Conservation (phyloP, 495 filamentous ascomycete genomes). For the Halenospora varia region DNA sequence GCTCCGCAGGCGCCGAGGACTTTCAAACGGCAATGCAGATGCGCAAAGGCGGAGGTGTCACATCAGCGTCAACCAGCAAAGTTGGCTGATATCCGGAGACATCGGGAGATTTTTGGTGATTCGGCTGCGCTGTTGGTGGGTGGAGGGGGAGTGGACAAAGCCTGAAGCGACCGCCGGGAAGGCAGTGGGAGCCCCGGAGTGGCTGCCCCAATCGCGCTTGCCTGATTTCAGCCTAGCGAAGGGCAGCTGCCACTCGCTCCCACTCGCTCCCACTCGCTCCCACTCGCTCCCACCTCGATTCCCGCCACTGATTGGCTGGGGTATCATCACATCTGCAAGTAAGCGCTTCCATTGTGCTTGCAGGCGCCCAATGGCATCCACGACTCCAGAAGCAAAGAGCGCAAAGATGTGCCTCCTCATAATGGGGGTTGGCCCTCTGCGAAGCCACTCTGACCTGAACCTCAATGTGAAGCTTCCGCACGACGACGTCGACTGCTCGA, state of each 20-base stretch:
- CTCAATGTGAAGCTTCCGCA: conserved; percentile 20
- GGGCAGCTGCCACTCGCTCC: background rate
- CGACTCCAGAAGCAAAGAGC: background rate
- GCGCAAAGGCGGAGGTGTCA: background rate
- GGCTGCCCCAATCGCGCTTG: background rate
- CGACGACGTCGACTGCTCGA: conserved; percentile 12
- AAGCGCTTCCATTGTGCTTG: background rate
- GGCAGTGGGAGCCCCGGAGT: no score
- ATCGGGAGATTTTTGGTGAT: background rate
- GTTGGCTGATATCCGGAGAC: background rate
- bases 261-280: no score
- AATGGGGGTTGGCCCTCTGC: conserved; percentile 5
- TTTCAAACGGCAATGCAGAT: background rate
- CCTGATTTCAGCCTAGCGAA: background rate
- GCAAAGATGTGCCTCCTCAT: conserved; percentile 1
- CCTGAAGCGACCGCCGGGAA: background rate
- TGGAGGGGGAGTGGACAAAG: background rate
- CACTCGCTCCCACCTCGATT: background rate
- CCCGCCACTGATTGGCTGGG: background rate
- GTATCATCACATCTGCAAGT: background rate
- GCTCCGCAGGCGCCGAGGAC: background rate
- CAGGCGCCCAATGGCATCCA: background rate
- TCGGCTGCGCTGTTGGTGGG: background rate
- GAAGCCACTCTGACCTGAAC: conserved; percentile 1
- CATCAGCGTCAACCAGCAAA: background rate